phyloP scores from a whole-genome alignment of 805 yeast genomes.

The Candida dajiaensis region DNA sequence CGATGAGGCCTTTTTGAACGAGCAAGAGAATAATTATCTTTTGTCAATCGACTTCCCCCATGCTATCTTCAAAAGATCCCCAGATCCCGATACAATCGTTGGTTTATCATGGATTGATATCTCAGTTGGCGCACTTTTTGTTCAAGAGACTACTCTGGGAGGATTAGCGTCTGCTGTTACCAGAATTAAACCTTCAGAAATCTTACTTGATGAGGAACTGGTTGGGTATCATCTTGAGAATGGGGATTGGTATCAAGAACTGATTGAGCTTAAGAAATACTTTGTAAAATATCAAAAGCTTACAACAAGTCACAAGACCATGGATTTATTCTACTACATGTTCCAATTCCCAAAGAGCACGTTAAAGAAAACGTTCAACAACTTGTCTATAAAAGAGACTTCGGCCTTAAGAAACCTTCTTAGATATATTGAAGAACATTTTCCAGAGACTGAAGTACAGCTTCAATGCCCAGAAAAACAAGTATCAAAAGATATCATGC shows the following conservation, averaged over 20 bases:
- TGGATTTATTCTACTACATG: conserved; percentile 31
- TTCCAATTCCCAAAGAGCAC: conserved; percentile 31
- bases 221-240: conserved; percentile 32
- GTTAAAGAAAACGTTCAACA: conserved; percentile 22
- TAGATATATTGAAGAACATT: conserved; percentile 63
- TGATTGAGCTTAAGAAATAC: conserved; percentile 54
- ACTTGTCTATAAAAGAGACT: conserved; percentile 41
- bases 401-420: conserved; percentile 59
- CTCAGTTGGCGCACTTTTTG: conserved; percentile 72
- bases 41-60: conserved; percentile 60
- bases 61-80: conserved; percentile 31
- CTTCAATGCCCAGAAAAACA: conserved; percentile 64
- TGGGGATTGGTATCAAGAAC: conserved; percentile 51
- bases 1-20: conserved; percentile 78
- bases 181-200: conserved; percentile 77
- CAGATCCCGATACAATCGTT: conserved; percentile 38
- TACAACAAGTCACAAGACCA: conserved; percentile 35
- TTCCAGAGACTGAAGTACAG: conserved; percentile 61
- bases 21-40: conserved; percentile 63
- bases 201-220: conserved; percentile 49
- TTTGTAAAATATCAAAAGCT: conserved; percentile 45
- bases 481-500: conserved; percentile 48
- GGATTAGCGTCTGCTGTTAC: conserved; percentile 67
- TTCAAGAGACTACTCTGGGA: conserved; percentile 54
- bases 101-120: conserved; percentile 90